These are phyloP conservation scores for Quambalaria eucalypti DNA, from an alignment of 1,284 basidiomycete species.

Conservation along the genomic window DNA sequence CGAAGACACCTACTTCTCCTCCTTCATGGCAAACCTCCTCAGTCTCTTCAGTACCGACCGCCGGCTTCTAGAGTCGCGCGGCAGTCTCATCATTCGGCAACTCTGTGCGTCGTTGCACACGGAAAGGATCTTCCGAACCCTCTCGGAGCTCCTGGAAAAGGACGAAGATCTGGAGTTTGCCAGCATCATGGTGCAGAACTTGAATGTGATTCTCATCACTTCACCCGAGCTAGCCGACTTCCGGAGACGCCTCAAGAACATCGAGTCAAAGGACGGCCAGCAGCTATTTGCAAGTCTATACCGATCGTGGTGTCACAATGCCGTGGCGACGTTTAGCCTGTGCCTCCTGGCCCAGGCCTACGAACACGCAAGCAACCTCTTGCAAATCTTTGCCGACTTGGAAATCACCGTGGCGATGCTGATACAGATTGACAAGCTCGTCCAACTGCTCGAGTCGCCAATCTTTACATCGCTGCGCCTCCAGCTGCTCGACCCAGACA, in stretches of 20 bases:
- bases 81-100: slow-evolving; percentile 91
- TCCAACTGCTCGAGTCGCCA: slow-evolving; percentile 93
- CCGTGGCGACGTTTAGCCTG: slow-evolving; percentile 88
- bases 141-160: slow-evolving; percentile 93
- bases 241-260: slow-evolving; percentile 77
- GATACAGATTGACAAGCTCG: slow-evolving; percentile 95
- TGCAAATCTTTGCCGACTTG: slow-evolving; percentile 87
- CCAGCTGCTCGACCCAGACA: slow-evolving; percentile 91
- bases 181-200: slow-evolving; percentile 90
- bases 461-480: slow-evolving; percentile 96
- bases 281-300: slow-evolving; percentile 84
- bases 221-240: slow-evolving; percentile 91
- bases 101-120: slow-evolving; percentile 89
- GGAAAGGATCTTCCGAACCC: slow-evolving; percentile 86
- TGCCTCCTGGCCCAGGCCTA: slow-evolving; percentile 95
- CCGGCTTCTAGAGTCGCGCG: slow-evolving; percentile 76
- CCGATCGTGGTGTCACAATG: slow-evolving; percentile 96
- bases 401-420: slow-evolving; percentile 90
- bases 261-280: slow-evolving; percentile 83
- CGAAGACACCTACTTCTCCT: slow-evolving; percentile 88
- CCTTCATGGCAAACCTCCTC: slow-evolving; percentile 88
- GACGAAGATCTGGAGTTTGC: slow-evolving; percentile 98
- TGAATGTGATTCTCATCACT: slow-evolving; percentile 92
- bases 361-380: slow-evolving; percentile 90
- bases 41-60: slow-evolving; percentile 92